These are phyloP conservation scores for Botrytis hyacinthi DNA, from an alignment of 2,329 filamentous ascomycete genomes.

Conservation along the genomic window DNA sequence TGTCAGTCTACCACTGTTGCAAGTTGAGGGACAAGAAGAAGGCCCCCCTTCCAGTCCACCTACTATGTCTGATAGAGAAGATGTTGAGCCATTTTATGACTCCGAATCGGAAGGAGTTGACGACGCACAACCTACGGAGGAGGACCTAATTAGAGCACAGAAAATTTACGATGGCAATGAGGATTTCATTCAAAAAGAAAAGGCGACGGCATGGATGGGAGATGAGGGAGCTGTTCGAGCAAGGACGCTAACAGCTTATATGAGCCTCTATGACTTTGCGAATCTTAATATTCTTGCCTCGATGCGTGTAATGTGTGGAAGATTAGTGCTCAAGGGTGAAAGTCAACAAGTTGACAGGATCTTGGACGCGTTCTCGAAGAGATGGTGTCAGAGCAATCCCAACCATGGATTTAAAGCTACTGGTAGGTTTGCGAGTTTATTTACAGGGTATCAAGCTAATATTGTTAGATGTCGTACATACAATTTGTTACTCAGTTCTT, in stretches of 20 bases:
- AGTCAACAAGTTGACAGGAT: conserved; percentile 97
- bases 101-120: conserved; percentile 15
- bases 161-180: conserved; percentile 84
- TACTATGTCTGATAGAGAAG: conserved; percentile 37
- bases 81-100: conserved; percentile 30
- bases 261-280: conserved; percentile 86
- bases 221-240: conserved; percentile 63
- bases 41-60: conserved; percentile 23
- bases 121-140: conserved; percentile 38
- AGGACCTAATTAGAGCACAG: conserved; percentile 74
- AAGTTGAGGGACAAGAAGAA: conserved; percentile 46
- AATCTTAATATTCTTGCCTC: conserved; percentile 76
- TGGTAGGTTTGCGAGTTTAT: conserved; percentile 53
- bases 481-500: conserved; percentile 93
- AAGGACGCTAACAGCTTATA: conserved; percentile 70
- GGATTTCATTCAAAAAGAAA: conserved; percentile 73
- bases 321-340: conserved; percentile 81
- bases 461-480: conserved; percentile 81
- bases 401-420: conserved; percentile 88
- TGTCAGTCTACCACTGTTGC: conserved; percentile 50
- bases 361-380: conserved; percentile 78
- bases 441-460: conserved; percentile 22
- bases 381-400: conserved; percentile 93
- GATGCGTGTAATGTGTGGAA: conserved; percentile 76
- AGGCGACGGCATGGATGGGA: conserved; percentile 78